Evolutionary conservation across 345 rosid genomes (phyloP).

Genomic region (Sisymbrium altissimum): DNA sequence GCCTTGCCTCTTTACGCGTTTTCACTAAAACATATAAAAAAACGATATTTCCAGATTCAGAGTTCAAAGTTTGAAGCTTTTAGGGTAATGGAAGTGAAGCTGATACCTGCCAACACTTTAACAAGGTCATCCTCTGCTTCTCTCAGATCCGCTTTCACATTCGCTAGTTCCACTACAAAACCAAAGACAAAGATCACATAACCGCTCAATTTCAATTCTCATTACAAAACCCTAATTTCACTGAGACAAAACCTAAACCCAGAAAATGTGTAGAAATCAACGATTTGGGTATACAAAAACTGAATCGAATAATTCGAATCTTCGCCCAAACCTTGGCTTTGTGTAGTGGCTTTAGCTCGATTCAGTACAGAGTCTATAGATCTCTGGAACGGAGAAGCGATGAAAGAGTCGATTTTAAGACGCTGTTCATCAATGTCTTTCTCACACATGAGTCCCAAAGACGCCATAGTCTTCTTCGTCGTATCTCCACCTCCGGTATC

Average conservation of each 20-base stretch:
- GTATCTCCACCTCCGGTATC: conserved; percentile 24
- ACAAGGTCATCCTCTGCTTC: conserved; percentile 85
- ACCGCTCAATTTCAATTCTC: conserved; percentile 16
- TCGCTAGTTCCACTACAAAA: conserved; percentile 47
- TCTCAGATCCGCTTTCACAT: conserved; percentile 56
- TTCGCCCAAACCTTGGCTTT: conserved; percentile 48
- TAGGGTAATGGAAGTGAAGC: background rate
- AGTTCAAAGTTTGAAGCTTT: conserved; percentile 6
- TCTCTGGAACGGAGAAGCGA: conserved; percentile 40
- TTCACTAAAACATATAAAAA: conserved; percentile 50
- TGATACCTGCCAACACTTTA: conserved; percentile 64
- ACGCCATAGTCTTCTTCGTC: conserved; percentile 48
- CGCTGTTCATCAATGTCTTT: conserved; percentile 39
- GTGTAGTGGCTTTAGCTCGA: conserved; percentile 46
- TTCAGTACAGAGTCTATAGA: conserved; percentile 48
- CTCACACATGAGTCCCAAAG: conserved; percentile 46
- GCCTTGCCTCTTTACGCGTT: conserved; percentile 72
- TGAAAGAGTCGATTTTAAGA: conserved; percentile 48
- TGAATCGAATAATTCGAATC: background rate
- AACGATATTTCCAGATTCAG: background rate
- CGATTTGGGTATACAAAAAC: background rate
- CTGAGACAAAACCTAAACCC: background rate
- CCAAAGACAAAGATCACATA: background rate
- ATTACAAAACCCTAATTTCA: conserved; percentile 32
- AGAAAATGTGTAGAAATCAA: background rate